Conservation (phyloP, 306 rosid genomes). For the Trifolium pratense region DNA sequence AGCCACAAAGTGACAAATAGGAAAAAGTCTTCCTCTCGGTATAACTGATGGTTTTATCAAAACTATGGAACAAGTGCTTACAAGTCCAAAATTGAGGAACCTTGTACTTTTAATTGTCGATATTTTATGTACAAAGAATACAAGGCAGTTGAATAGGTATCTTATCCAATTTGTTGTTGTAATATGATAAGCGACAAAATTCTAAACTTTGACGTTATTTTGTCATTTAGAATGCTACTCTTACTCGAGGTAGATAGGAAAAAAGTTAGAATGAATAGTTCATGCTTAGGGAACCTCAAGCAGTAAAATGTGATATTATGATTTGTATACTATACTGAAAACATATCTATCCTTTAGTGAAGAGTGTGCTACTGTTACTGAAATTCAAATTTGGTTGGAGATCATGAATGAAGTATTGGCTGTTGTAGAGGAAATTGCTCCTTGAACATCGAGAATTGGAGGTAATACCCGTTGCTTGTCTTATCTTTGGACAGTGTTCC, state of each 20-base stretch:
- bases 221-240: constrained; percentile 9
- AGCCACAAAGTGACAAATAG: constrained; percentile 38
- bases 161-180: constrained; percentile 28
- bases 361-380: constrained; percentile 26
- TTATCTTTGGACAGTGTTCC: not conserved
- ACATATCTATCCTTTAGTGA: constrained; percentile 28
- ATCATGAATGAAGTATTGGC: constrained; percentile 28
- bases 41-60: constrained; percentile 25
- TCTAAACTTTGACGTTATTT: constrained; percentile 19
- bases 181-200: constrained; percentile 27
- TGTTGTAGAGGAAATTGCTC: constrained; percentile 4
- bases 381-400: constrained; percentile 28
- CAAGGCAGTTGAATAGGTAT: constrained; percentile 21
- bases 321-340: constrained; percentile 19
- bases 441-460: constrained; percentile 16
- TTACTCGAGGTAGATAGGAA: constrained; percentile 24
- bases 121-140: constrained; percentile 19
- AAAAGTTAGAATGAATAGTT: constrained; percentile 21
- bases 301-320: not conserved
- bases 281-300: constrained; percentile 22
- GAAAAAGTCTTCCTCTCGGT: constrained; percentile 30
- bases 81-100: constrained; percentile 26
- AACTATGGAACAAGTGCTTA: constrained; percentile 17
- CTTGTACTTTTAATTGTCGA: constrained; percentile 15
- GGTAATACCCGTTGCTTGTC: constrained; percentile 33